Evolutionary conservation across 2,329 filamentous ascomycete species (phyloP).

Genomic region (Tolypocladium nubicola): DNA sequence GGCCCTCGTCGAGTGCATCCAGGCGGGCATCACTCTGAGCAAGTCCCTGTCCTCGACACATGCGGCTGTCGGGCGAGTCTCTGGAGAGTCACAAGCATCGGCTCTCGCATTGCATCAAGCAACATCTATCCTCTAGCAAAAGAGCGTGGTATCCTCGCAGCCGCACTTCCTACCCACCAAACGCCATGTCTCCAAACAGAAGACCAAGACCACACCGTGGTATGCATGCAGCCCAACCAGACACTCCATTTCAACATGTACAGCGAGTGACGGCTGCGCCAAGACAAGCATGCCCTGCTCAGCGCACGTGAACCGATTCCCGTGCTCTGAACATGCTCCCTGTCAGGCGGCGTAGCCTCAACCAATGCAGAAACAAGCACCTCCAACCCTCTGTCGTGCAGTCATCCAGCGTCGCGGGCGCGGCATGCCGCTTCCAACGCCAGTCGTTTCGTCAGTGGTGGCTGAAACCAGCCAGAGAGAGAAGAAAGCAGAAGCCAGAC

Average conservation of each 20-base stretch:
- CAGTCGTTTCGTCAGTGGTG: neutral
- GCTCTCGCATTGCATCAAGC: neutral
- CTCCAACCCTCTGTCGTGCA: neutral
- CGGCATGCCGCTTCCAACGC: neutral
- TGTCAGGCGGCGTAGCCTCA: neutral
- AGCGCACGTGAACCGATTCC: neutral
- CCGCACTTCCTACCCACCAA: neutral
- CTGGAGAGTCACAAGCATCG: neutral
- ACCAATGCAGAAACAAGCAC: neutral
- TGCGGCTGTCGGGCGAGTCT: neutral
- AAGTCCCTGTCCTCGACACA: neutral
- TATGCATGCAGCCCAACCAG: neutral
- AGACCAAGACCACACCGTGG: neutral
- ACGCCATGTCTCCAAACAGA: neutral
- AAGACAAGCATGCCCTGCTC: neutral
- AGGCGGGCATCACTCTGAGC: neutral
- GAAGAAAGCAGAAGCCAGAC: neutral
- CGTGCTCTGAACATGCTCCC: neutral
- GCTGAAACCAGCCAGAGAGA: neutral
- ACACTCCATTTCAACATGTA: neutral
- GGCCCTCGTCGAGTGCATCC: neutral
- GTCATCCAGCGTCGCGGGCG: neutral
- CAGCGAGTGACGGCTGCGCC: neutral
- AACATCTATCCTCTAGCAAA: slow-evolving; percentile 5
- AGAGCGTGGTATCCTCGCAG: slow-evolving; percentile 1